Percentiles rank a stretch among this genome's conserved stretches.
Conservation (phyloP, 345 rosid species). For the Murraya paniculata region DNA sequence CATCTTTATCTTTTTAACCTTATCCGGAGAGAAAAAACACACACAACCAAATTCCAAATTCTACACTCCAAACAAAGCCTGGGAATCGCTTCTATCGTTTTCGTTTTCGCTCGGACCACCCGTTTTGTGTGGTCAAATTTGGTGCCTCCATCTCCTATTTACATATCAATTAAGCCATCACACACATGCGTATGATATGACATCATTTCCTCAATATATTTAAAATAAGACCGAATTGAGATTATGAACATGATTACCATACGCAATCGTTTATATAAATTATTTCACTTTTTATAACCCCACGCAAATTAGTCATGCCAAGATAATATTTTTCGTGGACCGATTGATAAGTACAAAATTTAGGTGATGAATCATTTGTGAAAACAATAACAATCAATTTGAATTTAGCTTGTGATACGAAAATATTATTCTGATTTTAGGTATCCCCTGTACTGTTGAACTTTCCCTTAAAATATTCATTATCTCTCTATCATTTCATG, state of each 20-base stretch:
- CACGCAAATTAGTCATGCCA: neutral
- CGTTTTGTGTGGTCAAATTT: slow-evolving; percentile 11
- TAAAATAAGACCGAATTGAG: neutral
- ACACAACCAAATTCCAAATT: neutral
- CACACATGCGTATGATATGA: neutral
- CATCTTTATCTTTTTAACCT: neutral
- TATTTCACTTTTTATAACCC: neutral
- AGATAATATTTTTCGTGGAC: neutral
- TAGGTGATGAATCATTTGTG: neutral
- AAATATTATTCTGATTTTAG: neutral
- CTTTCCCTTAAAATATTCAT: neutral
- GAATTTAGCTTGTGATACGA: neutral
- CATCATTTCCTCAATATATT: neutral
- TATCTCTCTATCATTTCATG: neutral
- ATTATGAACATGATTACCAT: too few species aligned
- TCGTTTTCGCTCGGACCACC: neutral
- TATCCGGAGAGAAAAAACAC: neutral
- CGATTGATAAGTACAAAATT: neutral
- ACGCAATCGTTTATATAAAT: neutral
- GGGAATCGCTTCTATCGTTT: neutral
- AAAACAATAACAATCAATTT: neutral
- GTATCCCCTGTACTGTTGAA: too few species aligned
- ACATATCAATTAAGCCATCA: neutral
- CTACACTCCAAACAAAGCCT: neutral
- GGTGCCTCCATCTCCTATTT: slow-evolving; percentile 20